phyloP scores from a whole-genome alignment of 1,284 basidiomycete species.

The Tilletia indica region DNA sequence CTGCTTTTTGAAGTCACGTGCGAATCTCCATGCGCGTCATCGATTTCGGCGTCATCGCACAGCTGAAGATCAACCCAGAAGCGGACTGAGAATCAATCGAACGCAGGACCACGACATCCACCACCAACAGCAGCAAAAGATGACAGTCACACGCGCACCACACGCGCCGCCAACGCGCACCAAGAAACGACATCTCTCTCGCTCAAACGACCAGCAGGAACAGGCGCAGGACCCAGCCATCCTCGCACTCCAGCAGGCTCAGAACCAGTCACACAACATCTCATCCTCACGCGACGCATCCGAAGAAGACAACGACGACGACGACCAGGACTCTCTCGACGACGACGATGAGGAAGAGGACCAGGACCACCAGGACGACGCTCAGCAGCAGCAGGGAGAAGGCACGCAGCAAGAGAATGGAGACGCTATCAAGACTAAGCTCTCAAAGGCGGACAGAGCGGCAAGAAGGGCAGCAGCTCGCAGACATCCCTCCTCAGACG shows the following conservation, averaged over 20 bases:
- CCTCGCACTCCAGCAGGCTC: slow-evolving; percentile 31
- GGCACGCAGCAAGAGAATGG: neutral
- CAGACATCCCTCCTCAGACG: slow-evolving; percentile 16
- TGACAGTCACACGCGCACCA: too few species aligned
- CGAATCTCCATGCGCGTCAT: too few species aligned
- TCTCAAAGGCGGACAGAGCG: neutral
- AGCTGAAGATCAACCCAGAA: too few species aligned
- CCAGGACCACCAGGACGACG: neutral
- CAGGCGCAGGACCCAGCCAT: slow-evolving; percentile 3
- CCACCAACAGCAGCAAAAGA: too few species aligned
- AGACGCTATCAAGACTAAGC: neutral
- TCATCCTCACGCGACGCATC: slow-evolving; percentile 40
- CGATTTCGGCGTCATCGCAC: too few species aligned
- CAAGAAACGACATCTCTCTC: slow-evolving; percentile 14
- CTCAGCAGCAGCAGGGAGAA: neutral
- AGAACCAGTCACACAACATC: slow-evolving; percentile 31
- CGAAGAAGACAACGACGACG: slow-evolving; percentile 42
- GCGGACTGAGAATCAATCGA: too few species aligned
- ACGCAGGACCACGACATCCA: too few species aligned
- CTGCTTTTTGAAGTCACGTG: too few species aligned
- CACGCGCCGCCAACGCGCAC: neutral
- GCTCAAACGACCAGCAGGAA: neutral
- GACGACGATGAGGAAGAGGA: slow-evolving; percentile 24
- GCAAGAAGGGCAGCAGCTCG: neutral
- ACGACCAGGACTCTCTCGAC: slow-evolving; percentile 32